These are phyloP conservation scores for Daldinia vernicosa DNA, from an alignment of 495 filamentous ascomycete genomes.

Conservation along the genomic window DNA sequence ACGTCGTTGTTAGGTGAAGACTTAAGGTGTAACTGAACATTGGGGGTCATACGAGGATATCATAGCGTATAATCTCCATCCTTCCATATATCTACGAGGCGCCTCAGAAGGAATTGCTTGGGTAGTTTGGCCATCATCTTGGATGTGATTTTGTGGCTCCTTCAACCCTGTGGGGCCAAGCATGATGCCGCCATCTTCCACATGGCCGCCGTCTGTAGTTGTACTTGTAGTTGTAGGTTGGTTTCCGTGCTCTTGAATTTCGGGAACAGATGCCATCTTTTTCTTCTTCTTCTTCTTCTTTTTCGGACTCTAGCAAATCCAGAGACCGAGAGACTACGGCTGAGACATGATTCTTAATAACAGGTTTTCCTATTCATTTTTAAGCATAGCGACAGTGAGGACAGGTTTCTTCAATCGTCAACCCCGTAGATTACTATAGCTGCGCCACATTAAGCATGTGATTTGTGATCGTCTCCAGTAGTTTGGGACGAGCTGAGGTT, in stretches of 20 bases:
- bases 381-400: neutral
- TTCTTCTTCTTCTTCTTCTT: neutral
- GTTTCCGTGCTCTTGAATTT: slow-evolving; percentile 10
- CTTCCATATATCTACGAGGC: slow-evolving; percentile 48
- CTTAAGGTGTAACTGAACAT: neutral
- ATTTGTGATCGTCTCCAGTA: neutral
- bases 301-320: neutral
- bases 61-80: slow-evolving; percentile 57
- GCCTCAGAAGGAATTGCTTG: neutral
- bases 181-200: slow-evolving; percentile 18
- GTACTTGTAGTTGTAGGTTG: neutral
- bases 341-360: neutral
- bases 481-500: neutral
- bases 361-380: neutral
- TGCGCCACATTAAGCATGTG: neutral
- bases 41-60: slow-evolving; percentile 46
- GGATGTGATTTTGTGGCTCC: slow-evolving; percentile 22
- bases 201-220: neutral
- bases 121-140: neutral
- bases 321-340: neutral
- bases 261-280: slow-evolving; percentile 17
- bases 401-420: neutral
- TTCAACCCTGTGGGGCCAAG: slow-evolving; percentile 4
- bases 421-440: neutral
- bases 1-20: slow-evolving; percentile 1